phyloP scores from a whole-genome alignment of 2,329 filamentous ascomycete genomes.

The Fusarium fracticaudum region DNA sequence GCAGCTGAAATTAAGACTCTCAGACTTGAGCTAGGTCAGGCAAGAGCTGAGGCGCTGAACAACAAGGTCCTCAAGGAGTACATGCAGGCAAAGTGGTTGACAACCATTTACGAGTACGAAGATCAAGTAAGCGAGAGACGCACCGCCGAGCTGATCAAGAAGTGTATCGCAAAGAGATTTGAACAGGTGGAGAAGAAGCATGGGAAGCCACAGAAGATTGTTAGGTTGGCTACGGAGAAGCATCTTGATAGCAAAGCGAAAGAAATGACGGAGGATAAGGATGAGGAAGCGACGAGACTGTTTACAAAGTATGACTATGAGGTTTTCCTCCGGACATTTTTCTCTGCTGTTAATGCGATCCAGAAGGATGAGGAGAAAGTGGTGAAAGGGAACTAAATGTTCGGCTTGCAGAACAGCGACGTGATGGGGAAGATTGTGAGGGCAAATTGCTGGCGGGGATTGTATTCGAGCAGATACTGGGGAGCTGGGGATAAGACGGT shows the following conservation, averaged over 20 bases:
- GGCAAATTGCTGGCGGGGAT: neutral
- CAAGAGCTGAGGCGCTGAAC: neutral
- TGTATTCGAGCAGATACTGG: rapidly evolving
- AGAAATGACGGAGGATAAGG: neutral
- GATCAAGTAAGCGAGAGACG: neutral
- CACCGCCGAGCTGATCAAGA: neutral
- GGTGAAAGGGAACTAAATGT: too few species aligned
- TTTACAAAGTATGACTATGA: neutral
- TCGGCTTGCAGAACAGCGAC: too few species aligned
- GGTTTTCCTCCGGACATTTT: neutral
- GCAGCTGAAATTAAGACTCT: neutral
- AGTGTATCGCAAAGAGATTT: neutral
- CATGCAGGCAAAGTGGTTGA: neutral
- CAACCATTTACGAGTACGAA: neutral
- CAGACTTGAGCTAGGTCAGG: rapidly evolving
- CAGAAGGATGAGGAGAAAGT: neutral
- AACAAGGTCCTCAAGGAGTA: neutral
- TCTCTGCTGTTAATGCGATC: neutral
- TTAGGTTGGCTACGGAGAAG: neutral
- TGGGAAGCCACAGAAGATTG: neutral
- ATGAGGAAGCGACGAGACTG: neutral
- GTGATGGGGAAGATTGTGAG: rapidly evolving
- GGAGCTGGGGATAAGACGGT: rapidly evolving
- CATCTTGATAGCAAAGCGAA: neutral
- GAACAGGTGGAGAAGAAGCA: neutral